phyloP scores from a whole-genome alignment of 805 yeast genomes.

The Lachancea quebecensis region DNA sequence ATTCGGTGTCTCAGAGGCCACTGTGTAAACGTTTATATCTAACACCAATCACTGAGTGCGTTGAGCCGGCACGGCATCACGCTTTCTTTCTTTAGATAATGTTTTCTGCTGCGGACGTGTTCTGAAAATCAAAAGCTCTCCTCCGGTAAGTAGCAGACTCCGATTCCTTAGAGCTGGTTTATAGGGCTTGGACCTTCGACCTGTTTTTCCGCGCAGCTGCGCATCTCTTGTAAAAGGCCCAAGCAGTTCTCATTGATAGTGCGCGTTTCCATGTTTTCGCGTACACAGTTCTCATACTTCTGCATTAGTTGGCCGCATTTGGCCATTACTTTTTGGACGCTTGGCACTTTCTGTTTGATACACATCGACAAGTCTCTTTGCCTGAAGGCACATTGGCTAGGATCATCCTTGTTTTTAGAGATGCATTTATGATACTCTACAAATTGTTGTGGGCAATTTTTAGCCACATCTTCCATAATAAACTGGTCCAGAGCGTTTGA shows the following conservation, averaged over 20 bases:
- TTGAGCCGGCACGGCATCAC: no score
- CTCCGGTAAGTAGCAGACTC: no score
- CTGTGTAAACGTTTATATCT: no score
- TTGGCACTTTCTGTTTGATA: conserved; percentile 59
- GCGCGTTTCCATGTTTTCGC: conserved; percentile 34
- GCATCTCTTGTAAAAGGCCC: conserved; percentile 44
- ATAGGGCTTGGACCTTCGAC: conserved; percentile 14
- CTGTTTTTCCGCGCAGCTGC: conserved; percentile 49
- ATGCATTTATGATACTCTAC: conserved; percentile 69
- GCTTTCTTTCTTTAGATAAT: background rate
- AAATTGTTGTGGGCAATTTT: conserved; percentile 67
- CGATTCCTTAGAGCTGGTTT: conserved; percentile 12
- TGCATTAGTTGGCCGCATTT: conserved; percentile 52
- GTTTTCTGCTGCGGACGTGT: background rate
- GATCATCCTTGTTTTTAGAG: conserved; percentile 46
- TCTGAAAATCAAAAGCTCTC: background rate
- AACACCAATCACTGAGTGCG: no score
- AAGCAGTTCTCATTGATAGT: conserved; percentile 45
- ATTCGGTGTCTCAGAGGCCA: conserved; percentile 8
- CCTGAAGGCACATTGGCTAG: conserved; percentile 44
- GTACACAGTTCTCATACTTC: conserved; percentile 61
- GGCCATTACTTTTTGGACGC: conserved; percentile 60
- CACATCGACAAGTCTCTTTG: conserved; percentile 57
- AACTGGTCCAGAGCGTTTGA: conserved; percentile 55
- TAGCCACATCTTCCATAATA: conserved; percentile 72